A percentile compares a stretch with the other conserved stretches of the same genome.
Conservation (phyloP, 2,329 filamentous ascomycete genomes). For the Malbranchea zuffiana region DNA sequence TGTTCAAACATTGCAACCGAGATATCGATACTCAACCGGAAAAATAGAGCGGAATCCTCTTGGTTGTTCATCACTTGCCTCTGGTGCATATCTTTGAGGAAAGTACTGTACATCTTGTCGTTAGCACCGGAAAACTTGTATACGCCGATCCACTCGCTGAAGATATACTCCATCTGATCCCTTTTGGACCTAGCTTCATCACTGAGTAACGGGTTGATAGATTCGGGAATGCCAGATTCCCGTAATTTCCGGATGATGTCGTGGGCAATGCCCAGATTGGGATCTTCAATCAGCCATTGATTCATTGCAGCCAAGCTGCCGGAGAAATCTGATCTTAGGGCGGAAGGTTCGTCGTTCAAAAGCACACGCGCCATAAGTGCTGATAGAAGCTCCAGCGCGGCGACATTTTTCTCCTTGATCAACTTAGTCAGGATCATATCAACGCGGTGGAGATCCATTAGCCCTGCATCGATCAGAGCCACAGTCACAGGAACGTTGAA, state of each 20-base stretch:
- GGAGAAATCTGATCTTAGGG: conserved; percentile 75
- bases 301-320: conserved; percentile 71
- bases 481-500: conserved; percentile 53
- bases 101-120: conserved; percentile 60
- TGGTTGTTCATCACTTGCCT: conserved; percentile 60
- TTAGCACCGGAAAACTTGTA: conserved; percentile 65
- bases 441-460: conserved; percentile 53
- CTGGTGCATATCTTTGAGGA: conserved; percentile 73
- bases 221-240: conserved; percentile 45
- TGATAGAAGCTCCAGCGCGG: conserved; percentile 68
- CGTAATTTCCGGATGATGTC: conserved; percentile 58
- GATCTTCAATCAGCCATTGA: conserved; percentile 67
- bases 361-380: conserved; percentile 68
- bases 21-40: conserved; percentile 69
- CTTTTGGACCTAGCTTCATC: conserved; percentile 51
- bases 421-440: conserved; percentile 64
- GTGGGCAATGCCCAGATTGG: conserved; percentile 53
- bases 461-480: conserved; percentile 47
- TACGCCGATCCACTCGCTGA: conserved; percentile 87
- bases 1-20: conserved; percentile 70
- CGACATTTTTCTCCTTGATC: conserved; percentile 57
- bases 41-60: conserved; percentile 68
- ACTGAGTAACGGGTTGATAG: conserved; percentile 43
- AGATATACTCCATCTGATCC: conserved; percentile 87
- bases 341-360: conserved; percentile 64